Conservation (phyloP, 2,329 filamentous ascomycete genomes). For the Aschersonia sp. region DNA sequence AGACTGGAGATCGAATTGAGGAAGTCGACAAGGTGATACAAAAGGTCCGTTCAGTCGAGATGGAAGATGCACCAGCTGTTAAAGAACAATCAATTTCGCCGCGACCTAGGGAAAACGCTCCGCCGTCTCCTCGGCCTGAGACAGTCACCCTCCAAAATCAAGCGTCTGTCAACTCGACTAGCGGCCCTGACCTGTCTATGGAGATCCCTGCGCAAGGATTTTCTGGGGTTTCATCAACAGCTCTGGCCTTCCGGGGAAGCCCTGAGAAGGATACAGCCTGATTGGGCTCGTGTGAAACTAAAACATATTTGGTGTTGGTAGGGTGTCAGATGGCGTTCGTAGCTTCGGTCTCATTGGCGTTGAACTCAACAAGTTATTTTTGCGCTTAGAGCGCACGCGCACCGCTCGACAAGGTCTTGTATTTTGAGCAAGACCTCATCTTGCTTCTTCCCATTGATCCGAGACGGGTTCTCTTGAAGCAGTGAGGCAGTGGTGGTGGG, state of each 20-base stretch:
- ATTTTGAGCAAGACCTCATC: no score
- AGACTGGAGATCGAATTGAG: constrained; percentile 7
- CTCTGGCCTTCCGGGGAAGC: constrained; percentile 45
- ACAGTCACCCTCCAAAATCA: background rate
- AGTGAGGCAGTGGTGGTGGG: no score
- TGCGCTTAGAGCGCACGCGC: no score
- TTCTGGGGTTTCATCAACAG: constrained; percentile 21
- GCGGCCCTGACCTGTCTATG: constrained; percentile 5
- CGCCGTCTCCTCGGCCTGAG: background rate
- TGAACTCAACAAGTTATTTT: background rate
- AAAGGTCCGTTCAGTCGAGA: constrained; percentile 9
- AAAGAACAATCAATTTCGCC: background rate
- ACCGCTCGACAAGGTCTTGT: no score
- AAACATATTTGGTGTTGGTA: constrained; percentile 7
- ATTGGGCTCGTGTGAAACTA: constrained; percentile 13
- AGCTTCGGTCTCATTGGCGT: constrained; percentile 3
- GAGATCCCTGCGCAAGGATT: constrained; percentile 10
- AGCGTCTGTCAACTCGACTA: constrained; percentile 1
- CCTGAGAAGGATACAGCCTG: constrained; percentile 38
- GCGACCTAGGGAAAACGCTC: background rate
- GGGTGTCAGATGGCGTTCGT: constrained; percentile 4
- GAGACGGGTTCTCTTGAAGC: no score
- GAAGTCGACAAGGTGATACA: constrained; percentile 6
- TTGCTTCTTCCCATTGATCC: no score
- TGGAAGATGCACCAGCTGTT: constrained; percentile 11